A percentile compares a stretch with the other conserved stretches of the same genome.
These are phyloP conservation scores for Ceratobasidium sp. DNA, from an alignment of 1,284 basidiomycete genomes.

Conservation along the genomic window DNA sequence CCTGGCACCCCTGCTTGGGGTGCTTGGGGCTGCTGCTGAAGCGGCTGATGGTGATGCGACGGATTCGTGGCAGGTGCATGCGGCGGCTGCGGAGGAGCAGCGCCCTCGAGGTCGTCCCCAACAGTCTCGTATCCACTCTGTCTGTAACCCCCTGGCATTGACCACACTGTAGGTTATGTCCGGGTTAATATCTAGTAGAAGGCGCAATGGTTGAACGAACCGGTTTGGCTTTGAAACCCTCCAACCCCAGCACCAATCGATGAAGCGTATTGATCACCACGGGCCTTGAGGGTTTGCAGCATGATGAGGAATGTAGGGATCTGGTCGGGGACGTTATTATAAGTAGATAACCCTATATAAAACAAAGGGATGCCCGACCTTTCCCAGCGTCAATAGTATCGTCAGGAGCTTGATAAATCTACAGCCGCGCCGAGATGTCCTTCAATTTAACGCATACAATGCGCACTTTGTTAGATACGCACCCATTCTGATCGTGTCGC, in stretches of 20 bases:
- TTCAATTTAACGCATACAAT: conserved; percentile 26
- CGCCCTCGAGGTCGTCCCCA: conserved; percentile 68
- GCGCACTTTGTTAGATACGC: conserved; percentile 11
- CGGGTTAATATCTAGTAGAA: conserved; percentile 22
- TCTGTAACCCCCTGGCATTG: conserved; percentile 85
- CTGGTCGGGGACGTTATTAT: conserved; percentile 1
- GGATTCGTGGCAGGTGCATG: conserved; percentile 56
- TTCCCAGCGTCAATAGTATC: conserved; percentile 33
- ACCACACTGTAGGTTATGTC: conserved; percentile 71
- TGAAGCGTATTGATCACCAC: conserved; percentile 71
- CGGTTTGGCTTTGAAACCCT: conserved; percentile 69
- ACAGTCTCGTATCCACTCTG: conserved; percentile 80
- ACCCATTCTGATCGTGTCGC: conserved; percentile 62
- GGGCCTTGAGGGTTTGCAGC: conserved; percentile 67
- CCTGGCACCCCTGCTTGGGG: conserved; percentile 22
- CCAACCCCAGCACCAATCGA: conserved; percentile 68
- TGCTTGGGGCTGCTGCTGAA: conserved; percentile 47
- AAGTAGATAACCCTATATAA: background rate
- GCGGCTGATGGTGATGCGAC: conserved; percentile 55
- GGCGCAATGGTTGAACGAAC: conserved; percentile 58
- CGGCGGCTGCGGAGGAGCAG: conserved; percentile 50
- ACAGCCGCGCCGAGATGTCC: conserved; percentile 43
- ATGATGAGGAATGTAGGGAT: conserved; percentile 60
- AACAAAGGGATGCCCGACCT: background rate
- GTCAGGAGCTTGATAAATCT: conserved; percentile 65